Percentiles rank a stretch among this genome's conserved stretches.
Conservation (phyloP, 352 stramenopile genomes). For the Pythium vanterpoolii region DNA sequence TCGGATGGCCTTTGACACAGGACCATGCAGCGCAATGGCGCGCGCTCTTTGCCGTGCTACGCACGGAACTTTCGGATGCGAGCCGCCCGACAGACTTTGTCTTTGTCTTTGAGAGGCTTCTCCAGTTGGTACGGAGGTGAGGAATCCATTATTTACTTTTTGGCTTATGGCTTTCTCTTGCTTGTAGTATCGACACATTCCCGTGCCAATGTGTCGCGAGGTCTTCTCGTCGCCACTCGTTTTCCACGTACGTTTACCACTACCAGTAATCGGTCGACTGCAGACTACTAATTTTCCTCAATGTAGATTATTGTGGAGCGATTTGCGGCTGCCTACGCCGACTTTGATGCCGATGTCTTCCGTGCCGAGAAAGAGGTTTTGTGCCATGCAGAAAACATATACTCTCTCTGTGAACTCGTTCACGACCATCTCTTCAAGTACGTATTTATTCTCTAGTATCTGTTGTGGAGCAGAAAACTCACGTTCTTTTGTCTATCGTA, state of each 20-base stretch:
- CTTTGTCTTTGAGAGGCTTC: conserved; percentile 65
- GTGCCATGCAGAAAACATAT: conserved; percentile 52
- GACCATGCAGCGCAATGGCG: conserved; percentile 50
- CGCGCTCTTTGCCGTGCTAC: conserved; percentile 45
- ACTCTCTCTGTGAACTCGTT: conserved; percentile 44
- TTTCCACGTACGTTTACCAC: conserved; percentile 41
- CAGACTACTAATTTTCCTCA: neutral
- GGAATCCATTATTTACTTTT: neutral
- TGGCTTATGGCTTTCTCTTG: neutral
- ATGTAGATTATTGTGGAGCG: conserved; percentile 55
- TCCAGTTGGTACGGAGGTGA: conserved; percentile 41
- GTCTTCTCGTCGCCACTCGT: conserved; percentile 64
- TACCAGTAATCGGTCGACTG: neutral
- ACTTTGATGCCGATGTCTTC: conserved; percentile 56
- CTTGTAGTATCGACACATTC: conserved; percentile 28
- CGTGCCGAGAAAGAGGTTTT: conserved; percentile 69
- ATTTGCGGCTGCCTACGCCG: conserved; percentile 48
- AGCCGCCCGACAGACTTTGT: conserved; percentile 37
- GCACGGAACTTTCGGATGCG: conserved; percentile 35
- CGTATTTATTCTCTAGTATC: conserved; percentile 10
- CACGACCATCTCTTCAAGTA: conserved; percentile 46
- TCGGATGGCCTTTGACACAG: conserved; percentile 40
- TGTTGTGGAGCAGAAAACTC: no score
- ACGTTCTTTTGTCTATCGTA: neutral
- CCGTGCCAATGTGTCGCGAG: conserved; percentile 22